These are phyloP conservation scores for Eleusine coracana DNA, from an alignment of 176 grass and related monocot species.

Conservation along the genomic window DNA sequence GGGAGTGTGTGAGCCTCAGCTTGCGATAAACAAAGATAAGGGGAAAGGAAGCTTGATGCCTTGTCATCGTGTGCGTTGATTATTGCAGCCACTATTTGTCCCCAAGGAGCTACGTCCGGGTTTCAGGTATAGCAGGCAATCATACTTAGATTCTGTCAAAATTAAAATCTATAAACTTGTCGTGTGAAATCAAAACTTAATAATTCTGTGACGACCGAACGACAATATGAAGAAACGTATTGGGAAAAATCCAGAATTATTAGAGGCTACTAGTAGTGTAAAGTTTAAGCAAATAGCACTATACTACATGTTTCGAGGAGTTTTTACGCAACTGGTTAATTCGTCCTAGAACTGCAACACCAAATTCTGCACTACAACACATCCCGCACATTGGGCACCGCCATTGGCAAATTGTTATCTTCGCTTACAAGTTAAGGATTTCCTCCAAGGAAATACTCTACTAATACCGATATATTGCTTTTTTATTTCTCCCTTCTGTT, in stretches of 20 bases:
- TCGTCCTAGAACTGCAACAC: constrained; percentile 19
- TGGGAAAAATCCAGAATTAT: neutral
- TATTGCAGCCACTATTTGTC: constrained; percentile 20
- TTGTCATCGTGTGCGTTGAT: constrained; percentile 23
- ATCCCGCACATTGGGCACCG: constrained; percentile 3
- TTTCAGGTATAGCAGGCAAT: constrained; percentile 19
- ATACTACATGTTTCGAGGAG: constrained; percentile 2
- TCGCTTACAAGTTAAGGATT: constrained; percentile 27
- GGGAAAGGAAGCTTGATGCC: constrained; percentile 10
- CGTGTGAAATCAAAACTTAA: neutral
- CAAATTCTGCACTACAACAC: constrained; percentile 33
- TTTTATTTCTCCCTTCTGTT: neutral
- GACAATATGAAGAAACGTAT: neutral
- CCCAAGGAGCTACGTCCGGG: neutral
- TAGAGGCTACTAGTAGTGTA: neutral
- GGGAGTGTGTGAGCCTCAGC: neutral
- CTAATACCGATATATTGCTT: neutral
- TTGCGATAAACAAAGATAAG: constrained; percentile 10
- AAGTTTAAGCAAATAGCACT: constrained; percentile 31
- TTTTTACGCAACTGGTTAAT: constrained; percentile 20
- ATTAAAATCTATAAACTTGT: neutral
- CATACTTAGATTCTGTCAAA: constrained; percentile 18
- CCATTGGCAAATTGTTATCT: neutral
- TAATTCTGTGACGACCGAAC: neutral
- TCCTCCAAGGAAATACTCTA: neutral